Base-by-base conservation (phyloP, 129 eudicot genomes). In the Arctium minus region DNA sequence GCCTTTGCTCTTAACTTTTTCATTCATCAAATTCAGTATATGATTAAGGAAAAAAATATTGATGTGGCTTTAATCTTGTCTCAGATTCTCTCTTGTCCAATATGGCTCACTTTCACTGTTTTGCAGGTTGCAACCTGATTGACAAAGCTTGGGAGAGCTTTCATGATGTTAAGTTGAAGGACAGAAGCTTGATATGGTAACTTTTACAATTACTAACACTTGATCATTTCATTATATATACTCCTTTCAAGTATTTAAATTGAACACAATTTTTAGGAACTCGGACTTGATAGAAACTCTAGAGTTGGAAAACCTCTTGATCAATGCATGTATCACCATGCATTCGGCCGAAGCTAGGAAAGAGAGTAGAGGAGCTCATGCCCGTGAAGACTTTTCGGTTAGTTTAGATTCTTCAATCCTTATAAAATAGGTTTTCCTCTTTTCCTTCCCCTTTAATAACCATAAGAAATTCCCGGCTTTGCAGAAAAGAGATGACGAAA, bases 281-380 rank as follows among this genome's bases (percentile, higher is more conserved):
- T 89, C 98, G 6, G 98, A 94, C 86, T 89, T 94, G 93, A 84
- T 92, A 67, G 98, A 94, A 85, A 94, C 96, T 3, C 69, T 94
- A 62, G 98, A 94, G 87, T 86, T 94, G 82, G 98, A 91, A 75
- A 94, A 94, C 75, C 91, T 94, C 73, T 84, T 94, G 81, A 94
- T 94, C 38, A 94, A 94, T 86, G 97, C 98, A 22, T 87, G 97
- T 76, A 86, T 95, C 83, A 95, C 97, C 74, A 95, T 92, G 97
- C 98, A 95, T 90, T 95, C 98, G 8, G 98, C 98, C 77, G 97
- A 95, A 87, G 98, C 98, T n/a, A 89, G 98, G 86, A 95, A 92
- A 86, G 98, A 94, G 84, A 95, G 98, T 77, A 92, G 98, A 87
- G 98, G 98, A 84, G 99, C 99, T 53, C 97, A 93, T 86, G 99